Evolutionary conservation across 140 eudicot genomes (phyloP).

Genomic region (Bidens hawaiensis): DNA sequence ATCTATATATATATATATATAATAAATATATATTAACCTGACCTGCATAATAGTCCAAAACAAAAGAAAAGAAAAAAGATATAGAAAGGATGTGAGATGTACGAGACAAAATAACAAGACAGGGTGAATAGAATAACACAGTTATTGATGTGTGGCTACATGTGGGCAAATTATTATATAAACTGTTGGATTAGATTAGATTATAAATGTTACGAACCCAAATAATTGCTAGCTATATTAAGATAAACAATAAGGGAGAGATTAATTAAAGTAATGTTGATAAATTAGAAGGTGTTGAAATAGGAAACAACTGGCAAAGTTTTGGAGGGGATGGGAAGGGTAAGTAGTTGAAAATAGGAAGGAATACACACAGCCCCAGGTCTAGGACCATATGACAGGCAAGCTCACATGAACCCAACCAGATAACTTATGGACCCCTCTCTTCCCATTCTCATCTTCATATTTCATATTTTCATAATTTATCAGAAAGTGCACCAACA

Average conservation of each 20-base stretch:
- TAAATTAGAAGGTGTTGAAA: constrained; percentile 27
- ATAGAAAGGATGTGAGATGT: constrained; percentile 22
- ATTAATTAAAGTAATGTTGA: constrained; percentile 1
- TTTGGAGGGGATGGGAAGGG: constrained; percentile 24
- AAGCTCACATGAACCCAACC: constrained; percentile 92
- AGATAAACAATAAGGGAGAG: background rate
- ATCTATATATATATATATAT: background rate
- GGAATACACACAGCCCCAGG: constrained; percentile 37
- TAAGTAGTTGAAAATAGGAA: constrained; percentile 29
- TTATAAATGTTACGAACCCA: constrained; percentile 12
- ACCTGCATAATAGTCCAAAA: constrained; percentile 29
- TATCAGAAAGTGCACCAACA: background rate
- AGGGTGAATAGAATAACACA: constrained; percentile 24
- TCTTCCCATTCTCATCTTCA: constrained; percentile 3
- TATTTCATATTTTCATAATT: background rate
- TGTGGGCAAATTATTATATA: constrained; percentile 31
- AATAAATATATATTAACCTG: background rate
- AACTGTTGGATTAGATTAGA: constrained; percentile 4
- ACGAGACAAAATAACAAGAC: constrained; percentile 32
- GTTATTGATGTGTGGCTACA: constrained; percentile 34
- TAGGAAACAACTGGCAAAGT: constrained; percentile 34
- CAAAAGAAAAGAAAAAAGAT: background rate
- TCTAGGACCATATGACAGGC: constrained; percentile 63
- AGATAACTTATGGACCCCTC: constrained; percentile 71
- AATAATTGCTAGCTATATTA: constrained; percentile 19